Conservation (phyloP, 352 stramenopile genomes). For the Globisporangium echinulatum region DNA sequence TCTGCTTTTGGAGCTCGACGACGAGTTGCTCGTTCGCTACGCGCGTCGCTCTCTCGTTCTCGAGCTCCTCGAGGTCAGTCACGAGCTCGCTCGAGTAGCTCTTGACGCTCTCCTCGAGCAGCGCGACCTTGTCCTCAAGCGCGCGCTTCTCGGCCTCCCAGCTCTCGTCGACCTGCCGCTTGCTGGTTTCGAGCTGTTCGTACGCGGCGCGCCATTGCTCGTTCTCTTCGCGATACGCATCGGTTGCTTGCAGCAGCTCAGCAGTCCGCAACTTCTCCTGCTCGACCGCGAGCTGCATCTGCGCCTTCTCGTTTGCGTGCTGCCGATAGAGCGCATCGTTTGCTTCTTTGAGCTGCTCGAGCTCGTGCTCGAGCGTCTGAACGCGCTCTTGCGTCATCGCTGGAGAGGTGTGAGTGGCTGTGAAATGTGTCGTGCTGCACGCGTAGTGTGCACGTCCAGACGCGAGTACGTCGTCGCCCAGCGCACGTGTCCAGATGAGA, state of each 20-base stretch:
- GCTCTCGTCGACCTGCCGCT: conserved; percentile 38
- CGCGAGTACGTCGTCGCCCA: no score
- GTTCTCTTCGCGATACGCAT: conserved; percentile 48
- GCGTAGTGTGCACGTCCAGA: no score
- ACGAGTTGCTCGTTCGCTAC: conserved; percentile 27
- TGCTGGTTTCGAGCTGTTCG: conserved; percentile 41
- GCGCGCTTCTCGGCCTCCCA: conserved; percentile 37
- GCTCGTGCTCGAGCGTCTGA: conserved; percentile 41
- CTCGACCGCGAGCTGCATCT: conserved; percentile 71
- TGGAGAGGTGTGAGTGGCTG: not conserved
- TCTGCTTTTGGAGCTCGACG: conserved; percentile 35
- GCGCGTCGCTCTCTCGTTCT: conserved; percentile 34
- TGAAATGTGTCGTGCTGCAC: no score
- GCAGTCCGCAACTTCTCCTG: conserved; percentile 42
- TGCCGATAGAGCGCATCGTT: conserved; percentile 61
- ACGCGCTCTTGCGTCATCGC: conserved; percentile 23
- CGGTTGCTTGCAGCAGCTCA: conserved; percentile 36
- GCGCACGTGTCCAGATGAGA: no score
- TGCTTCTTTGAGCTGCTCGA: conserved; percentile 38
- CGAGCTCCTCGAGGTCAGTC: conserved; percentile 42
- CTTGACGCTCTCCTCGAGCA: conserved; percentile 47
- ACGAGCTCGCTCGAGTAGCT: conserved; percentile 41
- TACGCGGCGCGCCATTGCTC: conserved; percentile 56
- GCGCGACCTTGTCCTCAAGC: conserved; percentile 42
- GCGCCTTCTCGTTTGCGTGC: conserved; percentile 66